phyloP scores from a whole-genome alignment of 768 basidiomycete species.

The Sistotremastrum niveocremeum region DNA sequence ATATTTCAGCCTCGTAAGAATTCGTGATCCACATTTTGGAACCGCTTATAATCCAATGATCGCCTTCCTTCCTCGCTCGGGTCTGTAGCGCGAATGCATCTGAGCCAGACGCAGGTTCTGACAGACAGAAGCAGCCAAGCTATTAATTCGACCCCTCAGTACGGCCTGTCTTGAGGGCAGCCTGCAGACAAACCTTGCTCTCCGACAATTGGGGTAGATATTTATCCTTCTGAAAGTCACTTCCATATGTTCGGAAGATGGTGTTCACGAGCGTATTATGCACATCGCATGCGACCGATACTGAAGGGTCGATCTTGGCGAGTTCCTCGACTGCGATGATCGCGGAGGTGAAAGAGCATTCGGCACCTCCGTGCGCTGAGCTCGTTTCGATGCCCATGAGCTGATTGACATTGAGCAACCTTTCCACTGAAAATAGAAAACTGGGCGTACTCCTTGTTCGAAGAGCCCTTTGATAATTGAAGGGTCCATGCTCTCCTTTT shows the following conservation, averaged over 20 bases:
- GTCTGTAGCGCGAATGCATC: slow-evolving; percentile 97
- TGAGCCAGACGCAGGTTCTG: slow-evolving; percentile 85
- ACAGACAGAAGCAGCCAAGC: slow-evolving; percentile 94
- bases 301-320: slow-evolving; percentile 89
- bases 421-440: not conserved
- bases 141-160: slow-evolving; percentile 17
- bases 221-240: slow-evolving; percentile 70
- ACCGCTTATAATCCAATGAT: slow-evolving; percentile 82
- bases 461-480: slow-evolving; percentile 77
- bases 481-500: slow-evolving; percentile 90
- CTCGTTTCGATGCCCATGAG: slow-evolving; percentile 97
- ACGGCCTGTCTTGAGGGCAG: not conserved
- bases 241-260: slow-evolving; percentile 76
- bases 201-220: slow-evolving; percentile 78
- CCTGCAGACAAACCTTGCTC: slow-evolving; percentile 39
- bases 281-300: slow-evolving; percentile 93
- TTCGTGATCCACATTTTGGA: slow-evolving; percentile 99
- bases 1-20: slow-evolving; percentile 80
- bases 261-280: slow-evolving; percentile 99
- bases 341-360: slow-evolving; percentile 85
- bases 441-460: slow-evolving; percentile 72
- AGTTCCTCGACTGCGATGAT: slow-evolving; percentile 97
- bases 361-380: slow-evolving; percentile 72
- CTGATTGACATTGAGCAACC: slow-evolving; percentile 24
- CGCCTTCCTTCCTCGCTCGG: slow-evolving; percentile 76